A percentile compares a stretch with the other conserved stretches of the same genome.
Evolutionary conservation across 306 rosid species (phyloP).

Genomic region (Gastrolobium bilobum): DNA sequence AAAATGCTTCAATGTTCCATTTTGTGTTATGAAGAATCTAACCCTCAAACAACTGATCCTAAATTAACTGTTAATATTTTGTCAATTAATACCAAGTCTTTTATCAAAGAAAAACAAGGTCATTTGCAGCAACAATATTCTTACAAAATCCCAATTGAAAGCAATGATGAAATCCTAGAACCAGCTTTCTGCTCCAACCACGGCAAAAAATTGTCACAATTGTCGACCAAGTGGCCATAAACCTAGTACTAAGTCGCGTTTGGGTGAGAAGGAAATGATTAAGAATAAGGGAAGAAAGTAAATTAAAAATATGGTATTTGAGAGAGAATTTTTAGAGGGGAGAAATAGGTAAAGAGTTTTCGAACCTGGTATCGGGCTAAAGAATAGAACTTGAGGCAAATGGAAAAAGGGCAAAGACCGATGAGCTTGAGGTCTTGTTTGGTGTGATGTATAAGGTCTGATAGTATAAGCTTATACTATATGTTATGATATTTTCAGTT

Average conservation of each 20-base stretch:
- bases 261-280: not conserved
- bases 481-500: too few species aligned
- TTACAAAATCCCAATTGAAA: constrained; percentile 64
- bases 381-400: constrained; percentile 47
- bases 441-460: too few species aligned
- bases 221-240: constrained; percentile 40
- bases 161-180: constrained; percentile 61
- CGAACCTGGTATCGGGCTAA: constrained; percentile 53
- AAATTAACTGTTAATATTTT: not conserved
- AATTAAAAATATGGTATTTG: not conserved
- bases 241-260: constrained; percentile 23
- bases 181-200: constrained; percentile 78
- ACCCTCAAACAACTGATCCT: constrained; percentile 21
- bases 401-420: constrained; percentile 22
- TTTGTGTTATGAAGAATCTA: not conserved
- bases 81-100: not conserved
- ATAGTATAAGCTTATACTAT: too few species aligned
- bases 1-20: not conserved
- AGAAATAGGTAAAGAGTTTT: not conserved
- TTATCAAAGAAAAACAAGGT: not conserved
- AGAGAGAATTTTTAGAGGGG: not conserved
- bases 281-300: not conserved
- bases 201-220: constrained; percentile 60
- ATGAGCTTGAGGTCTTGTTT: too few species aligned
- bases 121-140: not conserved